A percentile compares a stretch with the other conserved stretches of the same genome.
Conservation (phyloP, 306 rosid genomes). For the Lathyrus tuberosus region DNA sequence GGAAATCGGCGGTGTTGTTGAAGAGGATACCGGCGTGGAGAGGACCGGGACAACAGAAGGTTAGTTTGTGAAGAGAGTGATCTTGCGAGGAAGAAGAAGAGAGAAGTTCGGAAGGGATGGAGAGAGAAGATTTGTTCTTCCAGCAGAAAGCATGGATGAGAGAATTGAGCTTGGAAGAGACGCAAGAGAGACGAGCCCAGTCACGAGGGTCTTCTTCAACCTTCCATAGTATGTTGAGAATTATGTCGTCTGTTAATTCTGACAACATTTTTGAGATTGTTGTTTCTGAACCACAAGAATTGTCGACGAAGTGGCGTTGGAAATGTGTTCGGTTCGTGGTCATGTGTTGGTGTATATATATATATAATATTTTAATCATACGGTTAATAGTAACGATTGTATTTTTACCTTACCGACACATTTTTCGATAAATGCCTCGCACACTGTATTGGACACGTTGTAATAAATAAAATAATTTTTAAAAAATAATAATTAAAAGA, state of each 20-base stretch:
- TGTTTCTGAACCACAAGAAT: too few relatives aligned
- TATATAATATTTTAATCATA: too few relatives aligned
- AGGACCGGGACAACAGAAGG: slow-evolving; percentile 91
- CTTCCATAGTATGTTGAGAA: slow-evolving; percentile 63
- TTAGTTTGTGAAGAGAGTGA: slow-evolving; percentile 67
- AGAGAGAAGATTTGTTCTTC: slow-evolving; percentile 52
- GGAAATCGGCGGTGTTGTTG: slow-evolving; percentile 72
- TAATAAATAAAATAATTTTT: too few relatives aligned
- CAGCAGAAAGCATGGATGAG: slow-evolving; percentile 65
- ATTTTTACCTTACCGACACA: too few relatives aligned
- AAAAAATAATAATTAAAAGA: too few relatives aligned
- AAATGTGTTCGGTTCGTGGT: too few relatives aligned
- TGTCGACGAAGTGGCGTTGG: too few relatives aligned
- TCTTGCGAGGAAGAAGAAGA: neutral
- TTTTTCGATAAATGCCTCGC: too few relatives aligned
- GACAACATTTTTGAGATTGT: slow-evolving; percentile 41
- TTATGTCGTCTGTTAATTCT: slow-evolving; percentile 64
- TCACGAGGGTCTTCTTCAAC: slow-evolving; percentile 83
- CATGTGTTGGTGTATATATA: too few relatives aligned
- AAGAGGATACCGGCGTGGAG: slow-evolving; percentile 78
- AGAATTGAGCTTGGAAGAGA: slow-evolving; percentile 66
- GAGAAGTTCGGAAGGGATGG: slow-evolving; percentile 67
- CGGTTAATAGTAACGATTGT: too few relatives aligned
- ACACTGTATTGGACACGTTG: too few relatives aligned
- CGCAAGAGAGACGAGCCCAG: slow-evolving; percentile 86